Evolutionary conservation across 2,329 filamentous ascomycete species (phyloP).

Genomic region (Paramyrothecium roridum): DNA sequence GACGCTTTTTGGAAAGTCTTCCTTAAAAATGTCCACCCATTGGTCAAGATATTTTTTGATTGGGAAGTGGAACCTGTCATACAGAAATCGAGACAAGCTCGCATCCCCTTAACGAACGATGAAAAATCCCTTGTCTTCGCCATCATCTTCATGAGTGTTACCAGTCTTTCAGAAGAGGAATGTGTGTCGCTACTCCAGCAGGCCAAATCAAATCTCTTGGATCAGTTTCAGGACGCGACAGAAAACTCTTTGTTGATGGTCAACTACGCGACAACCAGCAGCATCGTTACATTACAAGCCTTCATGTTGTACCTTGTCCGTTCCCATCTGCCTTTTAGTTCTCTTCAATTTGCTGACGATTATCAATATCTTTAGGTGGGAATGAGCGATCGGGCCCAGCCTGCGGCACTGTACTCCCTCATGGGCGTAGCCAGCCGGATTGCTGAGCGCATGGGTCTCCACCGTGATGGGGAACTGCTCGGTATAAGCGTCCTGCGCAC

Average conservation of each 20-base stretch:
- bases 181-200: neutral
- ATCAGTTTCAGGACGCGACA: neutral
- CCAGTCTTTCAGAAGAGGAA: neutral
- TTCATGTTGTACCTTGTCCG: neutral
- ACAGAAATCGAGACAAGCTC: neutral
- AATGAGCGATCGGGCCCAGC: neutral
- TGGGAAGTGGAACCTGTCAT: constrained; percentile 2
- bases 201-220: neutral
- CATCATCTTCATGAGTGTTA: neutral
- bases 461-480: constrained; percentile 10
- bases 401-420: neutral
- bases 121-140: neutral
- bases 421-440: constrained; percentile 9
- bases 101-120: neutral
- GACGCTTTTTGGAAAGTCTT: neutral
- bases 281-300: neutral
- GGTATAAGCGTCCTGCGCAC: constrained; percentile 6
- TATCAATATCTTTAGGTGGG: neutral
- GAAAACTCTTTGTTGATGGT: neutral
- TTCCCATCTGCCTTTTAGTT: neutral
- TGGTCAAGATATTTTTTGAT: constrained; percentile 3
- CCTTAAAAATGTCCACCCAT: neutral
- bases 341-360: neutral
- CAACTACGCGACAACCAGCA: neutral
- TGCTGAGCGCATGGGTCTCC: constrained; percentile 11